Evolutionary conservation across 352 stramenopile species (phyloP), one percentile per base, ranked within the genome.

Genomic region (Pythium brassicae): DNA sequence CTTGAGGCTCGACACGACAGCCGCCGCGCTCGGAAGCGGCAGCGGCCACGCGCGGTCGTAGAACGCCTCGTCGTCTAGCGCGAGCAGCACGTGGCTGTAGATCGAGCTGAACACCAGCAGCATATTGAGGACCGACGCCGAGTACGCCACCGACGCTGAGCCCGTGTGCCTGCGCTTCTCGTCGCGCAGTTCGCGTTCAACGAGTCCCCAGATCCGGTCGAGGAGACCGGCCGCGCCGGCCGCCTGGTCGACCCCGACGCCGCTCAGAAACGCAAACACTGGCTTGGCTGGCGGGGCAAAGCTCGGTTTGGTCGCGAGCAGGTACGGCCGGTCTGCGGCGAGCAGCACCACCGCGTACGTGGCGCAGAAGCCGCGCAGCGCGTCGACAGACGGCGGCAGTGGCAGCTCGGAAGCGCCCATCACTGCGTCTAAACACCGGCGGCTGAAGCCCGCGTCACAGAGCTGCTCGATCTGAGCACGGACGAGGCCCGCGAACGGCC

Each of bases 31-130:
- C n/a, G 23, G 10, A 20, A 76, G 54, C 12, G 32, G 37, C n/a
- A 92, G 64, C 14, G 82, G 84, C 72, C 69, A 88, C 46, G 67
- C 51, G 0, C 65, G 65, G 43, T 89, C 72, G 61, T 89, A 88
- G 40, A 92, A 84, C 12, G 83, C 72, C 48, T 87, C 78, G 57
- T 91, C 80, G 27, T 88, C 80, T 12, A 87, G 66, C 34, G 69
- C 66, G 27, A 91, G 48, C 2, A 91, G 62, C 61, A 83, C 72
- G 62, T 88, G 78, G 52, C 76, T 86, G 50, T 79, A 89, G 39
- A 83, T 65, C 22, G 75, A 53, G 40, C 86, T 89, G 57, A 89
- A 87, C 4, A 87, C 44, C 1, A 91, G 27, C 20, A 91, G 64
- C 42, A 75, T 65, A 42, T 73, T 61, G 43, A 84, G 50, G 5